These are phyloP conservation scores for Mucor plumbeus DNA, from an alignment of 371 early-diverging fungal genomes.

Conservation along the genomic window DNA sequence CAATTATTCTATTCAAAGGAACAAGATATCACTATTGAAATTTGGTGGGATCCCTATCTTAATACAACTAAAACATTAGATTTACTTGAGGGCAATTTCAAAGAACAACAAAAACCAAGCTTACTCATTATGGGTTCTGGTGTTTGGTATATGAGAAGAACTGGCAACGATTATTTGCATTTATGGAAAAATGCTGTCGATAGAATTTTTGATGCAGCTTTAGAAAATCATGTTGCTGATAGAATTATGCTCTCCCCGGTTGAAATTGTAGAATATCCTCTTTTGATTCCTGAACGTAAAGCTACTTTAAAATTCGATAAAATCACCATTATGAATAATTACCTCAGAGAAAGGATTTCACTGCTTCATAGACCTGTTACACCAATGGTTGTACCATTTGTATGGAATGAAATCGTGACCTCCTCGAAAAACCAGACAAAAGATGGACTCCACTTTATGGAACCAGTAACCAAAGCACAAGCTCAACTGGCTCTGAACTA, in stretches of 20 bases:
- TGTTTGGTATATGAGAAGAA: slow-evolving; percentile 61
- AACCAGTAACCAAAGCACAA: slow-evolving; percentile 49
- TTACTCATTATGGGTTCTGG: slow-evolving; percentile 64
- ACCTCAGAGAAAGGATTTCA: slow-evolving; percentile 34
- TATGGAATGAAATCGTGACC: slow-evolving; percentile 57
- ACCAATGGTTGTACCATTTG: slow-evolving; percentile 51
- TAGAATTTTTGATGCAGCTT: slow-evolving; percentile 36
- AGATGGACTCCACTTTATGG: slow-evolving; percentile 69
- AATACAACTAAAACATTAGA: slow-evolving; percentile 53
- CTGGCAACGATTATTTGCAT: slow-evolving; percentile 36
- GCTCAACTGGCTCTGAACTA: slow-evolving; percentile 68
- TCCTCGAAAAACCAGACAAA: slow-evolving; percentile 45
- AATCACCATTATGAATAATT: slow-evolving; percentile 62
- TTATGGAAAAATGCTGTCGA: slow-evolving; percentile 59
- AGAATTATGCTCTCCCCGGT: slow-evolving; percentile 44
- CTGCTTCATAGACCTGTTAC: slow-evolving; percentile 20
- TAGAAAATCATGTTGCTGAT: slow-evolving; percentile 37
- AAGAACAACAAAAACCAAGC: slow-evolving; percentile 37
- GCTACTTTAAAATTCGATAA: slow-evolving; percentile 46
- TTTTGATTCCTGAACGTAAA: slow-evolving; percentile 46
- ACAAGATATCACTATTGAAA: slow-evolving; percentile 48
- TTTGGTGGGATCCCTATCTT: slow-evolving; percentile 74
- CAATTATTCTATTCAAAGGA: slow-evolving; percentile 32
- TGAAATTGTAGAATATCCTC: slow-evolving; percentile 36
- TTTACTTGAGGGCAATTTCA: slow-evolving; percentile 32